phyloP scores from a whole-genome alignment of 371 early-diverging fungal species.

The Haplosporangium sp. region DNA sequence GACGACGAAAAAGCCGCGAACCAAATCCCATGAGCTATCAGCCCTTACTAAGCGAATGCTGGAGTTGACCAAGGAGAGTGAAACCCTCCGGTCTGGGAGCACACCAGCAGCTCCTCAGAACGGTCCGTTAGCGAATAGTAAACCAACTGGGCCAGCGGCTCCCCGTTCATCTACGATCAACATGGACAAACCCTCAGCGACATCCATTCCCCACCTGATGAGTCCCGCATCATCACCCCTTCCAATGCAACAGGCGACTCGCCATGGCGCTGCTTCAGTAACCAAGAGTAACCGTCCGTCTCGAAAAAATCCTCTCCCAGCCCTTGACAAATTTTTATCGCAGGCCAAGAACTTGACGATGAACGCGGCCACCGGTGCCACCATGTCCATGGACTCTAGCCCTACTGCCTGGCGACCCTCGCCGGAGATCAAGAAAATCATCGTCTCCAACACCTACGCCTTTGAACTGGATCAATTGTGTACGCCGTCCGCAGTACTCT shows the following conservation, averaged over 20 bases:
- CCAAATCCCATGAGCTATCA: slow-evolving; percentile 16
- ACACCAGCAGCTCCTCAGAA: background rate
- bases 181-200: too few species aligned
- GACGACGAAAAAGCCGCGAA: slow-evolving; percentile 26
- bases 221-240: too few species aligned
- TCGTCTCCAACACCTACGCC: slow-evolving; percentile 2
- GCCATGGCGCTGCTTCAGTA: background rate
- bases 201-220: too few species aligned
- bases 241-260: too few species aligned
- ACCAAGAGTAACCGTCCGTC: background rate
- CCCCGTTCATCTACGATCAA: too few species aligned
- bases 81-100: background rate
- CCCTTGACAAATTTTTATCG: slow-evolving; percentile 25
- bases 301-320: background rate
- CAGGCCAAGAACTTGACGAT: slow-evolving; percentile 14
- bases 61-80: slow-evolving; percentile 23
- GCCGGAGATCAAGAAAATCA: slow-evolving; percentile 18
- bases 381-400: background rate
- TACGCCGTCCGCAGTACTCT: slow-evolving; percentile 22
- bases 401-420: slow-evolving; percentile 13
- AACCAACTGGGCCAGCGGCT: too few species aligned
- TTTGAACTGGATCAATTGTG: slow-evolving; percentile 37
- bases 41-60: slow-evolving; percentile 32
- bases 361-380: background rate
- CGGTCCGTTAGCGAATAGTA: background rate